Evolutionary conservation across 2,329 filamentous ascomycete genomes (phyloP).

Genomic region (Lasiodiplodia sp.): DNA sequence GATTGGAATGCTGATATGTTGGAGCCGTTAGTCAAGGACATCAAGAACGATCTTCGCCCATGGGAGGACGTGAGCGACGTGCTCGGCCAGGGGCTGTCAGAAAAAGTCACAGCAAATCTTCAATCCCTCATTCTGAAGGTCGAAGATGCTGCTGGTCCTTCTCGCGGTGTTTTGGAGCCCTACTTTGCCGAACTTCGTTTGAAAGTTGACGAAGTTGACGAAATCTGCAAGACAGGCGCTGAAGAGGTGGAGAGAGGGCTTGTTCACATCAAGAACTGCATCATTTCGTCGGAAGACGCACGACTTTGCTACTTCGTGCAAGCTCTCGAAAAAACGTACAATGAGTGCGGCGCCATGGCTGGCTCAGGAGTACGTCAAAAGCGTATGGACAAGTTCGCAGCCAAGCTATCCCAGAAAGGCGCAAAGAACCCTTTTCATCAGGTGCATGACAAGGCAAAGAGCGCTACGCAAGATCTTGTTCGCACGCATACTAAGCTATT

Average conservation of each 20-base stretch:
- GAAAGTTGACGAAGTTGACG: slow-evolving; percentile 25
- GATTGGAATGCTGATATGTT: slow-evolving; percentile 30
- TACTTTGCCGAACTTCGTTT: slow-evolving; percentile 29
- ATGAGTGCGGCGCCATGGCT: background rate
- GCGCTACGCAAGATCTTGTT: too few species aligned
- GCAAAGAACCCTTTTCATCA: too few species aligned
- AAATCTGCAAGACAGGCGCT: slow-evolving; percentile 6
- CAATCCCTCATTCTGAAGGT: background rate
- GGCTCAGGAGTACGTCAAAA: background rate
- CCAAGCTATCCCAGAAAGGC: background rate
- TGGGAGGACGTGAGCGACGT: background rate
- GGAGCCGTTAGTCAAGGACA: background rate
- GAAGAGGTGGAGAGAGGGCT: slow-evolving; percentile 15
- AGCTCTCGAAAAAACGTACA: slow-evolving; percentile 33
- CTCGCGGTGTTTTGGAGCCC: background rate
- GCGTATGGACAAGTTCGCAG: background rate
- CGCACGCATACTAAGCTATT: background rate
- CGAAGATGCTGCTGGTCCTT: background rate
- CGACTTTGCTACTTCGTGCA: slow-evolving; percentile 32
- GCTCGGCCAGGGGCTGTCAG: background rate
- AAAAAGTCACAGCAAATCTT: background rate
- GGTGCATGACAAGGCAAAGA: too few species aligned
- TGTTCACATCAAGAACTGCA: background rate
- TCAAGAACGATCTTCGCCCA: slow-evolving; percentile 9
- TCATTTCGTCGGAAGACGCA: background rate